These are phyloP conservation scores for Metschnikowia reukaufii DNA, from an alignment of 805 yeast species.

Conservation along the genomic window DNA sequence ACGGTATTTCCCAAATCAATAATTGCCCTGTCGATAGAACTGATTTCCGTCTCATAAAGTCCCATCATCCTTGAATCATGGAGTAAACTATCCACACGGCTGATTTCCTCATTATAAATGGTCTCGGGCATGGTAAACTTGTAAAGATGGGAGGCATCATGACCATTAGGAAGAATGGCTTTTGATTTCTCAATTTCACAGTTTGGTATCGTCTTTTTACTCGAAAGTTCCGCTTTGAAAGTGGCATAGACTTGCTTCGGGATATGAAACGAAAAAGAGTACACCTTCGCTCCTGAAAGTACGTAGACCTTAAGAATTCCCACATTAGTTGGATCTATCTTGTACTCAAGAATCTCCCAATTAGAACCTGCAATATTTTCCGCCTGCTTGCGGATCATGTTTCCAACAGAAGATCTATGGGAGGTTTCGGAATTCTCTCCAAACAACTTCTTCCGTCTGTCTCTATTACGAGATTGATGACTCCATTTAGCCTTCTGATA, in stretches of 20 bases:
- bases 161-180: conserved; percentile 72
- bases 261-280: conserved; percentile 67
- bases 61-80: conserved; percentile 63
- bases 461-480: conserved; percentile 67
- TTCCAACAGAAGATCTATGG: conserved; percentile 61
- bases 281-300: conserved; percentile 68
- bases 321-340: conserved; percentile 49
- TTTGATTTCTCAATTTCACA: conserved; percentile 59
- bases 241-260: conserved; percentile 74
- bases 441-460: conserved; percentile 72
- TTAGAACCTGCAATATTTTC: conserved; percentile 71
- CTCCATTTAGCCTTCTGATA: conserved; percentile 91
- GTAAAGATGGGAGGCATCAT: conserved; percentile 52
- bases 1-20: conserved; percentile 77
- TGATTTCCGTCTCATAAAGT: conserved; percentile 73
- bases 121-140: conserved; percentile 69
- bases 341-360: conserved; percentile 85
- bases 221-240: conserved; percentile 50
- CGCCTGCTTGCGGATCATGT: conserved; percentile 73
- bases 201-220: conserved; percentile 41
- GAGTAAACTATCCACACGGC: conserved; percentile 60
- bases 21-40: conserved; percentile 68
- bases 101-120: conserved; percentile 53
- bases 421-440: conserved; percentile 60
- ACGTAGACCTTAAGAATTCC: conserved; percentile 81